Conservation (phyloP, 129 eudicot genomes). For the Calendula officinalis region DNA sequence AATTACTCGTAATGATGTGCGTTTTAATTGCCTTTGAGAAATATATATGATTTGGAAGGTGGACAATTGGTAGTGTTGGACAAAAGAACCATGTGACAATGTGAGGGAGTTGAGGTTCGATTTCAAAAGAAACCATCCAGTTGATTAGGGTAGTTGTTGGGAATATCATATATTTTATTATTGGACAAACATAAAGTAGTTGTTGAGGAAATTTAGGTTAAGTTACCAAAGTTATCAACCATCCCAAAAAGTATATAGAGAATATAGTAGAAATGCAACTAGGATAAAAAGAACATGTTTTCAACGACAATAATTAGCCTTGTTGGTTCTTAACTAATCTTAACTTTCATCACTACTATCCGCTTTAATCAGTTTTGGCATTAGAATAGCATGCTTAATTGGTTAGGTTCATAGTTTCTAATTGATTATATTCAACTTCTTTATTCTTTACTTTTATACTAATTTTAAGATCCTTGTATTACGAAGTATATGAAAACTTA, state of each 20-base stretch:
- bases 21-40: background rate
- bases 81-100: constrained; percentile 26
- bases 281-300: constrained; percentile 14
- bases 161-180: constrained; percentile 10
- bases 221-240: constrained; percentile 23
- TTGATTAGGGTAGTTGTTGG: constrained; percentile 26
- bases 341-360: background rate
- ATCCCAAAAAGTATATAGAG: constrained; percentile 5
- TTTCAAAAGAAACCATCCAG: constrained; percentile 16
- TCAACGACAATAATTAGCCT: constrained; percentile 13
- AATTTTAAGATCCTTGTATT: too few species aligned
- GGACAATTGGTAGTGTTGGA: constrained; percentile 19
- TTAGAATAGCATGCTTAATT: background rate
- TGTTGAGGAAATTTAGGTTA: constrained; percentile 20
- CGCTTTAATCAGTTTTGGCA: background rate
- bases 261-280: constrained; percentile 23
- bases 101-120: constrained; percentile 22
- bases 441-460: background rate
- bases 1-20: background rate
- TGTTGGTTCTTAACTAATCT: constrained; percentile 14
- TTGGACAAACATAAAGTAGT: constrained; percentile 17
- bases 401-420: background rate
- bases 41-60: constrained; percentile 4
- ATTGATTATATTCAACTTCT: constrained; percentile 8
- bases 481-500: too few species aligned